Evolutionary conservation across 495 filamentous ascomycete genomes (phyloP).

Genomic region (Penicillium maclennaniae): DNA sequence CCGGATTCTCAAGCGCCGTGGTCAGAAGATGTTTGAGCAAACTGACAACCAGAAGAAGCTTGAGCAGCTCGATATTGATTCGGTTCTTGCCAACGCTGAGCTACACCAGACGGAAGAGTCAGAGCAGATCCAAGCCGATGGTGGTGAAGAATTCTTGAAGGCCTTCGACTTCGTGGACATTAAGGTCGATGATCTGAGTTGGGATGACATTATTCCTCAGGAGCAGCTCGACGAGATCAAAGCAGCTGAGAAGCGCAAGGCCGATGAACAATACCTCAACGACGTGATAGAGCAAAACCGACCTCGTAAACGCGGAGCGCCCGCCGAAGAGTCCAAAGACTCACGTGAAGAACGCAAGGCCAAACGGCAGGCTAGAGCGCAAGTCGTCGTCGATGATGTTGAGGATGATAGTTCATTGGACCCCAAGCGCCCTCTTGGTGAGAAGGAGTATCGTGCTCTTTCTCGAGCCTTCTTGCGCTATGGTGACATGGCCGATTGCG

Average conservation of each 20-base stretch:
- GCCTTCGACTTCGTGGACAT: constrained; percentile 86
- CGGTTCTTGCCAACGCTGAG: constrained; percentile 92
- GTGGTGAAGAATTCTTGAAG: constrained; percentile 88
- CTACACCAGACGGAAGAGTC: constrained; percentile 90
- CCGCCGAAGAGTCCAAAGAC: constrained; percentile 62
- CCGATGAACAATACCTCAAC: constrained; percentile 77
- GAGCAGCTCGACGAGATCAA: constrained; percentile 85
- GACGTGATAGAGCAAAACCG: constrained; percentile 80
- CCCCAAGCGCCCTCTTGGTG: constrained; percentile 78
- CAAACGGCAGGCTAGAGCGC: constrained; percentile 85
- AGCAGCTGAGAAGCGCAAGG: constrained; percentile 77
- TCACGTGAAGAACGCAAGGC: constrained; percentile 84
- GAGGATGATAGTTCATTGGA: constrained; percentile 62
- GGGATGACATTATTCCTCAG: constrained; percentile 97
- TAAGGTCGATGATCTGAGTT: constrained; percentile 87
- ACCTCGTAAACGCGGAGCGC: constrained; percentile 76
- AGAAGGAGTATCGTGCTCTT: constrained; percentile 88
- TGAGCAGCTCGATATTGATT: constrained; percentile 97
- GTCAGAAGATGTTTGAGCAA: constrained; percentile 96
- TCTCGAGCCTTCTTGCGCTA: constrained; percentile 83
- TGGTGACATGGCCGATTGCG: constrained; percentile 80
- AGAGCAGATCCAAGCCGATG: constrained; percentile 85
- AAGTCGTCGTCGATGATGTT: constrained; percentile 57
- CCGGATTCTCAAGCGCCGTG: constrained; percentile 85
- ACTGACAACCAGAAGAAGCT: constrained; percentile 92